Base-by-base conservation (phyloP, 179 eudicot genomes). In the Gypsophila paniculata region DNA sequence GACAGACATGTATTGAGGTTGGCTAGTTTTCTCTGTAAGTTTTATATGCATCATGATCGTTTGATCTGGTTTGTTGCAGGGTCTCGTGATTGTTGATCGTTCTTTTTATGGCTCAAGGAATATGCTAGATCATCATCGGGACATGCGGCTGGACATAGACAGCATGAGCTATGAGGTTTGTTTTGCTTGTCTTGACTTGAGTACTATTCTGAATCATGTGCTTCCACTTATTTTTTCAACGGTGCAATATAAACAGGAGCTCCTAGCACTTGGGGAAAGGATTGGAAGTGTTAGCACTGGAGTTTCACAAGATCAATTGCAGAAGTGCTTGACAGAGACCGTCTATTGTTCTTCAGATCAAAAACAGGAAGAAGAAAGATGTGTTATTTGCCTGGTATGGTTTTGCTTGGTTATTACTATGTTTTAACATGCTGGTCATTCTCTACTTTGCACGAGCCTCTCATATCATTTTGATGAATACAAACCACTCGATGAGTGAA, bases 211-310 rank as follows among this genome's bases (percentile, higher is more conserved):
- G 12, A 23, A 22, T 26, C 9, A 39, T 63, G 12, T 62, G 39
- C 17, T 7, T 69, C 62, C 18, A 12, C 19, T 29, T 17, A 8
- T 4, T 44, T 65, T 55, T 19, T 13, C 10, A 44, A 39, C 65
- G 54, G 51, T 62, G 44, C 52, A 63, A 39, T 60, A 73, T 76
- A 76, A 64, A 15, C 84, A 89, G 97, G 96, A 91, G 77, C 86
- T 91, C 36, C 96, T 91, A 44, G 93, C 93, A 34, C 86, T 91
- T 21, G 97, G 91, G 72, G 96, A 88, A 66, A 84, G 91, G 75
- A 91, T 91, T 75, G 96, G 97, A 76, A 84, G 72, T 82, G 96
- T 91, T 42, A 86, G 72, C 81, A 88, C 96, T 39, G 96, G 97
- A 74, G 69, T 91, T 80, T 71, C 86, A 19, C 93, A 91, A 61